Conservation (phyloP, 805 yeast genomes). For the Hanseniaspora meyeri region DNA sequence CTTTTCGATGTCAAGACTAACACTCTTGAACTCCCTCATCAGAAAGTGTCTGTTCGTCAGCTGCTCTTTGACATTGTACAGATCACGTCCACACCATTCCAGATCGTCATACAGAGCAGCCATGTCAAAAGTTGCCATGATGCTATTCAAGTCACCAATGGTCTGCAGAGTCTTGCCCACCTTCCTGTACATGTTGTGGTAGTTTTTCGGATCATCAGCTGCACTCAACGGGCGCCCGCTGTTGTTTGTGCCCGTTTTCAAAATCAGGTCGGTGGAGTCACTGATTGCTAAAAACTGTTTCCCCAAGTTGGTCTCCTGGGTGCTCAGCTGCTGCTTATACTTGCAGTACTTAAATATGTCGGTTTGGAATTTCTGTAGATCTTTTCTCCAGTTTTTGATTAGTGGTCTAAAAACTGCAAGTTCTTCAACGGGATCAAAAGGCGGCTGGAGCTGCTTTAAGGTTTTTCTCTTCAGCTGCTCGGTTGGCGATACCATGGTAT, state of each 20-base stretch:
- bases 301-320: constrained; percentile 46
- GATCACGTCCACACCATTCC: constrained; percentile 52
- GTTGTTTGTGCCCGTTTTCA: background rate
- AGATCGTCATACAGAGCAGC: constrained; percentile 70
- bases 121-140: constrained; percentile 57
- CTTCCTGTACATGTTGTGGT: constrained; percentile 54
- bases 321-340: constrained; percentile 36
- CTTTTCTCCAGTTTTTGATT: constrained; percentile 61
- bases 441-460: constrained; percentile 80
- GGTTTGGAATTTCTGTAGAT: constrained; percentile 37
- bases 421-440: constrained; percentile 74
- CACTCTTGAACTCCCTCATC: constrained; percentile 76
- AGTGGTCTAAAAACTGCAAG: constrained; percentile 78
- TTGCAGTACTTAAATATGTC: constrained; percentile 47
- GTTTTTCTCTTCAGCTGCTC: constrained; percentile 82
- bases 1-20: constrained; percentile 59
- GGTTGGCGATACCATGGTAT: constrained; percentile 52
- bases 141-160: constrained; percentile 64
- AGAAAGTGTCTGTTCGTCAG: constrained; percentile 81
- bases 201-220: constrained; percentile 13
- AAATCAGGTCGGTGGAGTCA: constrained; percentile 19
- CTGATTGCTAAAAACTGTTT: constrained; percentile 20
- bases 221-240: background rate
- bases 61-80: constrained; percentile 82
- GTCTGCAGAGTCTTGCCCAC: constrained; percentile 55